A percentile compares a stretch with the other conserved stretches of the same genome.
phyloP scores from a whole-genome alignment of 306 rosid genomes.

The Dalbergia cultrata region DNA sequence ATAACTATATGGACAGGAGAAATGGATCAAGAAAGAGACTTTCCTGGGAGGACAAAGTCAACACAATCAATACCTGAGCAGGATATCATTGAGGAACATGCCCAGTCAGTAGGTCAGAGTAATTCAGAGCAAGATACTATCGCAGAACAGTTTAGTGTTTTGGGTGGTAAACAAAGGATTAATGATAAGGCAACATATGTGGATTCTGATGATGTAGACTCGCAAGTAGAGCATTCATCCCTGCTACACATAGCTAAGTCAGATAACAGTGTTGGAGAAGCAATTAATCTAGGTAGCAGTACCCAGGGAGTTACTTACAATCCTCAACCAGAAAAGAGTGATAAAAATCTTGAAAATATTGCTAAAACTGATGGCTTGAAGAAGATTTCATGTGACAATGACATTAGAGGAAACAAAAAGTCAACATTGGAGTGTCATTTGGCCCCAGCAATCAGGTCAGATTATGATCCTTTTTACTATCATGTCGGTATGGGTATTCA shows the following conservation, averaged over 20 bases:
- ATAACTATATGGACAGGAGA: conserved; percentile 43
- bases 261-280: conserved; percentile 53
- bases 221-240: conserved; percentile 53
- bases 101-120: conserved; percentile 42
- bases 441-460: conserved; percentile 60
- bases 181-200: conserved; percentile 43
- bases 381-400: conserved; percentile 50
- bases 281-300: conserved; percentile 50
- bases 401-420: conserved; percentile 49
- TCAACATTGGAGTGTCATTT: conserved; percentile 51
- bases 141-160: conserved; percentile 45
- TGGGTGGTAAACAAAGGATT: conserved; percentile 50
- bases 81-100: conserved; percentile 42
- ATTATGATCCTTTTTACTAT: conserved; percentile 32
- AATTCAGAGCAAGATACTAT: conserved; percentile 48
- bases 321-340: conserved; percentile 48
- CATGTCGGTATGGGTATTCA: neutral
- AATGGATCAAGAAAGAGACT: conserved; percentile 49
- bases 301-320: conserved; percentile 44
- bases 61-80: conserved; percentile 51
- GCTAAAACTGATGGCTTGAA: conserved; percentile 41
- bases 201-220: conserved; percentile 48
- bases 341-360: conserved; percentile 53
- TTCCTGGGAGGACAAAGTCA: conserved; percentile 46
- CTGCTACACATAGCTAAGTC: conserved; percentile 39